These are phyloP conservation scores for Zygnema circumcarinatum DNA, from an alignment of 139 green algal genomes.

Conservation along the genomic window DNA sequence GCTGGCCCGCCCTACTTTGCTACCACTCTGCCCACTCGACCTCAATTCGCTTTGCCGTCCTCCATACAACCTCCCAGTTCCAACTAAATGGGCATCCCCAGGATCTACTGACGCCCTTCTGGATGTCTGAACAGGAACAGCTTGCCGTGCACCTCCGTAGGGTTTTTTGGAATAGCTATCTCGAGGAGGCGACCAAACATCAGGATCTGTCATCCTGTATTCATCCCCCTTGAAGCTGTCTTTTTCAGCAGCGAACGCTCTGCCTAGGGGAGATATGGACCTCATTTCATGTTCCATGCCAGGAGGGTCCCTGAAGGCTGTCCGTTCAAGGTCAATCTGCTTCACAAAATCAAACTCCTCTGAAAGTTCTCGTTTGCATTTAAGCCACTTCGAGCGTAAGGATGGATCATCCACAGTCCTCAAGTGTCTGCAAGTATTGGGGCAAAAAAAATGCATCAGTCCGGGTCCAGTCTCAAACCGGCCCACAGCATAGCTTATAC, in stretches of 20 bases:
- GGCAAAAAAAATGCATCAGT: no score
- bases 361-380: conserved; percentile 64
- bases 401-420: conserved; percentile 54
- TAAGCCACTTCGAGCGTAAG: conserved; percentile 62
- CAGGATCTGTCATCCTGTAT: neutral
- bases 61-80: neutral
- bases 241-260: neutral
- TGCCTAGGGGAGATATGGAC: neutral
- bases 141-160: neutral
- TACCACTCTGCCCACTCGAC: neutral
- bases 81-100: neutral
- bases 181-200: neutral
- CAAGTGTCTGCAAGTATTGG: conserved; percentile 55
- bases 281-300: neutral
- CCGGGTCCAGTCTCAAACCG: no score
- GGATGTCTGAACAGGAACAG: neutral
- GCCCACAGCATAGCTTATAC: no score
- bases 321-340: conserved; percentile 61
- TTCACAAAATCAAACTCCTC: conserved; percentile 67
- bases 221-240: neutral
- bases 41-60: neutral
- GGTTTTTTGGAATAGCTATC: neutral
- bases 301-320: conserved; percentile 52
- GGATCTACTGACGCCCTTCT: neutral
- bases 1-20: neutral